phyloP scores from a whole-genome alignment of 441 rosid species.

The Pelargonium citronellum region DNA sequence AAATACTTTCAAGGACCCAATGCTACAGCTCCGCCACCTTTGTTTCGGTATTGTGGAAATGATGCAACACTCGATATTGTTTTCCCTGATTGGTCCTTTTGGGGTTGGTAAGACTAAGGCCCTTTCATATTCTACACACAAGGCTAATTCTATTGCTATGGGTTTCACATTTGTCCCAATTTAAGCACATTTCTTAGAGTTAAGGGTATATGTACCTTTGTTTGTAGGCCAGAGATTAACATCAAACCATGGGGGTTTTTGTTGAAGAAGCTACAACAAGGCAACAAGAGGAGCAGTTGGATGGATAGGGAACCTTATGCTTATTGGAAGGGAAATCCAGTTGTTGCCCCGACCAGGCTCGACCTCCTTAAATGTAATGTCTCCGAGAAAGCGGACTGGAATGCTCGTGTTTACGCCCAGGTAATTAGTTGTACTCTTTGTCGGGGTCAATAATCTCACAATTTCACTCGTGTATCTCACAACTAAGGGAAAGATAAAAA shows the following conservation, averaged over 20 bases:
- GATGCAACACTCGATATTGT: conserved; percentile 55
- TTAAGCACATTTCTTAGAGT: too few species aligned
- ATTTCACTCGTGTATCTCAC: too few species aligned
- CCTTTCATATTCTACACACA: too few species aligned
- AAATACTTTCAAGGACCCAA: not conserved
- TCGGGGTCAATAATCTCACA: too few species aligned
- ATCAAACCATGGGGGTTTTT: conserved; percentile 59
- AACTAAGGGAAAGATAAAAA: too few species aligned
- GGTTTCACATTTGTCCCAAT: too few species aligned
- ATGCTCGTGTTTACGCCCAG: conserved; percentile 59
- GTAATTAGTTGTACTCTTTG: conserved; percentile 20
- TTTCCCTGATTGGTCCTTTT: conserved; percentile 76
- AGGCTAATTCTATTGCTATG: too few species aligned
- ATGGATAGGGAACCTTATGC: conserved; percentile 62
- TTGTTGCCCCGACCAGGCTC: conserved; percentile 42
- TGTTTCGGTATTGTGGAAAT: conserved; percentile 61
- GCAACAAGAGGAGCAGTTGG: conserved; percentile 51
- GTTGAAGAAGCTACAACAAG: conserved; percentile 53
- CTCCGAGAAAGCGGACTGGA: conserved; percentile 40
- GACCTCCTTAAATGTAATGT: conserved; percentile 68
- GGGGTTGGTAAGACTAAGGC: conserved; percentile 57
- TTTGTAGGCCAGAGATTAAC: conserved; percentile 66
- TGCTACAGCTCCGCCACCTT: conserved; percentile 31
- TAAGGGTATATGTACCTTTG: too few species aligned
- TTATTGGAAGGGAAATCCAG: conserved; percentile 82